Evolutionary conservation across 176 grass and related monocot species (phyloP).

Genomic region (Cymbopogon citratus): DNA sequence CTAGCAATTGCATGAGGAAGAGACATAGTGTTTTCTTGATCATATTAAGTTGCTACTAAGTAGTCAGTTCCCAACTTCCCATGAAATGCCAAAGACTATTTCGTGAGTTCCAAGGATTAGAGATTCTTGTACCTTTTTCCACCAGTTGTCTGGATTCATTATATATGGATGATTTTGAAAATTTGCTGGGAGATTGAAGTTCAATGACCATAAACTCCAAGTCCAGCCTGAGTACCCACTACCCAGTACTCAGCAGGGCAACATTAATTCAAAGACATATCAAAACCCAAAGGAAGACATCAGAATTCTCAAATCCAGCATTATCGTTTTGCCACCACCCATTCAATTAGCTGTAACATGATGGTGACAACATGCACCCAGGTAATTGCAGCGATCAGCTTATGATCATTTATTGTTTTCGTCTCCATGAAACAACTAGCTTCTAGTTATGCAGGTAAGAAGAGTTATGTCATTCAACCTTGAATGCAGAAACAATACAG

Average conservation of each 20-base stretch:
- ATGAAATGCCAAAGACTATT: not conserved
- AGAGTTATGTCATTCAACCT: not conserved
- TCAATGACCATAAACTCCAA: not conserved
- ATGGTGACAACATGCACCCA: not conserved
- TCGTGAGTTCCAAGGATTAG: not conserved
- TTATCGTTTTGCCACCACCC: not conserved
- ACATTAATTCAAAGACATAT: not conserved
- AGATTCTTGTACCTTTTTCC: not conserved
- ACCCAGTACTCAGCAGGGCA: not conserved
- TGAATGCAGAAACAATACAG: not conserved
- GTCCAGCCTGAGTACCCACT: not conserved
- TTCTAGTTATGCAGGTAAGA: not conserved
- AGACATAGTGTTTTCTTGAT: not conserved
- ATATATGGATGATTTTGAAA: not conserved
- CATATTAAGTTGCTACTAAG: not conserved
- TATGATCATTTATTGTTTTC: not conserved
- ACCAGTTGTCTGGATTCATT: not conserved
- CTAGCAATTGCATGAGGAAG: conserved; percentile 4
- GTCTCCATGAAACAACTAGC: not conserved
- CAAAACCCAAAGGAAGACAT: not conserved
- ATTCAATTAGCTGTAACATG: not conserved
- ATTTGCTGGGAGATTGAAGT: not conserved
- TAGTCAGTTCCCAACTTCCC: not conserved
- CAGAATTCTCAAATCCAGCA: not conserved
- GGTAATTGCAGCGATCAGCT: not conserved